Evolutionary conservation across 1,139 yeast genomes (phyloP), one percentile per base, ranked within the genome.

Genomic region (Kurtzmaniella quercitrusa): DNA sequence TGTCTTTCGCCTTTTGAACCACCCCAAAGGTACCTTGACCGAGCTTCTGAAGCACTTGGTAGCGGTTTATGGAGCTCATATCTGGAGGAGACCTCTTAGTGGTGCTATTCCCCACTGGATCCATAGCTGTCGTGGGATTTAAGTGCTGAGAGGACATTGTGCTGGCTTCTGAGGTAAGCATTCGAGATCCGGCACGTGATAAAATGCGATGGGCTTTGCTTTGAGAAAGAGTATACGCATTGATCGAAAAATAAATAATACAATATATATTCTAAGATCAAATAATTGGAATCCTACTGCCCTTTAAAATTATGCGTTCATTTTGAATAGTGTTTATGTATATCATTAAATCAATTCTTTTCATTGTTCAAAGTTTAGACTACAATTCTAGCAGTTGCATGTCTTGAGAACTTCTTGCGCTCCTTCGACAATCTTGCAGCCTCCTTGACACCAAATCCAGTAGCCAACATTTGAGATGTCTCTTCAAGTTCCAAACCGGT

Each of bases 401-500:
- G 33, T 22, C 36, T 39, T 6, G 45, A 39, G 4, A 23, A 33
- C 36, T 46, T 50, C 53, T 65, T 69, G 56, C 82, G 68, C 48
- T 71, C 76, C 47, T 68, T 71, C n/a, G 87, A 88, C 52, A 87
- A 63, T 43, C 66, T 66, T 43, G 80, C 66, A 1, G 95, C 87
- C 44, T 80, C 82, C 54, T 78, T 81, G 49, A 91, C 86, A 55
- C 87, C 85, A 71, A 89, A 91, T 1, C 98, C 98, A 48, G 82
- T 84, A 38, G 83, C 71, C 51, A 93, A 75, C 39, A 91, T 74
- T 44, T 76, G 74, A 52, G 91, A 94, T 37, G 95, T 88, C 64
- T 91, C 97, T 62, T 91, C 98, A 52, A 93, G 74, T 54, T 88
- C 91, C 60, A 93, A 75, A 38, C 94, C 94, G 3, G 95, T 81